Percentiles rank a stretch among this genome's conserved stretches.
phyloP scores from a whole-genome alignment of 163 green algal genomes.

The Chlamydomonas reinhardtii region DNA sequence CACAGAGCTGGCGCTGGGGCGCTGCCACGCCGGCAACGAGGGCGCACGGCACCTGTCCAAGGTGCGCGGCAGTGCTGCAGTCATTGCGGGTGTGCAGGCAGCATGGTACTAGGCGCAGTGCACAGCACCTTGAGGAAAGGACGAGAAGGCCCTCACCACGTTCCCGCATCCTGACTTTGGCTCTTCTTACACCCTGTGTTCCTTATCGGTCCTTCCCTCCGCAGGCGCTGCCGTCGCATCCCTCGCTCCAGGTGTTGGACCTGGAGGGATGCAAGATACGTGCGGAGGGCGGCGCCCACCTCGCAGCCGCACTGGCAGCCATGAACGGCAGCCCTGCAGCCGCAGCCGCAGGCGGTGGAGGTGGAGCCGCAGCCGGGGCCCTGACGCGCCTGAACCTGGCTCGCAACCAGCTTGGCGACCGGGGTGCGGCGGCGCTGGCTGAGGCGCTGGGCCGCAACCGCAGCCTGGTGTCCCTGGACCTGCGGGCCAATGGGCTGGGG shows the following conservation, averaged over 20 bases:
- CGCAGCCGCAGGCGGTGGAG: neutral
- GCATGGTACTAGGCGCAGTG: no score
- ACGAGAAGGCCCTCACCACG: no score
- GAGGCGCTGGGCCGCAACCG: slow-evolving; percentile 83
- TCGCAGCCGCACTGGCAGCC: slow-evolving; percentile 26
- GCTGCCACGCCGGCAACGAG: slow-evolving; percentile 41
- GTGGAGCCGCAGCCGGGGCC: no score
- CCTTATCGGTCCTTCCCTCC: neutral
- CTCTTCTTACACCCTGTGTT: no score
- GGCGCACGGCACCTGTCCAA: slow-evolving; percentile 47
- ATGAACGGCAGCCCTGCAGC: neutral
- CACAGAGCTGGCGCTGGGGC: slow-evolving; percentile 47
- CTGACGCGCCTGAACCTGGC: slow-evolving; percentile 26
- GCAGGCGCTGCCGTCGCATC: slow-evolving; percentile 27
- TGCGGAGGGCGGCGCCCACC: slow-evolving; percentile 33
- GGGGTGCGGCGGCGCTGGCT: slow-evolving; percentile 81
- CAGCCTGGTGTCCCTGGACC: slow-evolving; percentile 50
- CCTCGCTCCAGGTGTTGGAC: slow-evolving; percentile 16
- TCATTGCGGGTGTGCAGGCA: no score
- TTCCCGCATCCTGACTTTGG: no score
- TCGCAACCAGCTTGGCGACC: slow-evolving; percentile 78
- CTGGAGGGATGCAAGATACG: slow-evolving; percentile 56
- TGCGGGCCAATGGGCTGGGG: slow-evolving; percentile 75
- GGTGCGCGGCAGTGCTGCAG: neutral
- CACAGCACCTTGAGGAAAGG: no score